Evolutionary conservation across 371 early-diverging fungal species (phyloP).

Genomic region (Coelomomyces lativittatus): DNA sequence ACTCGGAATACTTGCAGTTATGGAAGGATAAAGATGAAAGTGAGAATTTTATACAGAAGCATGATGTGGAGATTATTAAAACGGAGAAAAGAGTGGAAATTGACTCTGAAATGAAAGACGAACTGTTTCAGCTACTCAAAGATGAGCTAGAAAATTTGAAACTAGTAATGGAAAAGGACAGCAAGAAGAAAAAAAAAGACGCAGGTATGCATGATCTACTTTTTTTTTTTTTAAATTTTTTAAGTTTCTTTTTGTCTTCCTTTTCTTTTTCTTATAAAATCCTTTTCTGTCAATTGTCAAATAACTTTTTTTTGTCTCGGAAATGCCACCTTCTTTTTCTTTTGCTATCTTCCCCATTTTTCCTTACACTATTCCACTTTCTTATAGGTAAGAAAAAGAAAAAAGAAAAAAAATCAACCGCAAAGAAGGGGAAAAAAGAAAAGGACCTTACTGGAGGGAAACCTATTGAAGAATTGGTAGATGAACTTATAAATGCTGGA

Average conservation of each 20-base stretch:
- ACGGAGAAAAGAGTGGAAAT: constrained; percentile 26
- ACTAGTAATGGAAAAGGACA: constrained; percentile 18
- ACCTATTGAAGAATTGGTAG: constrained; percentile 30
- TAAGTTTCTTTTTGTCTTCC: too few relatives aligned
- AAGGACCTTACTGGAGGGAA: constrained; percentile 37
- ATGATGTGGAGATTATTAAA: constrained; percentile 39
- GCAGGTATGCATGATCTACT: constrained; percentile 1
- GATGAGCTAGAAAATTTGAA: constrained; percentile 37
- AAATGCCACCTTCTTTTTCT: not conserved
- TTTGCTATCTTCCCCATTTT: not conserved
- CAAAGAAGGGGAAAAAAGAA: constrained; percentile 37
- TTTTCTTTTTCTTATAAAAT: too few relatives aligned
- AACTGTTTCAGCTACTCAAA: constrained; percentile 25
- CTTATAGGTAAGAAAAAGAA: constrained; percentile 6
- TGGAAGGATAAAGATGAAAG: constrained; percentile 27
- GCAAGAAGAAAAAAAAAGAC: constrained; percentile 25
- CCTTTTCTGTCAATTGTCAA: not conserved
- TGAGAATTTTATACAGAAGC: constrained; percentile 36
- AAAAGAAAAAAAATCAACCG: constrained; percentile 10
- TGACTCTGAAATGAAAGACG: constrained; percentile 30
- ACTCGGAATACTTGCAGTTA: constrained; percentile 1
- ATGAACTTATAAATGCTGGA: constrained; percentile 26
- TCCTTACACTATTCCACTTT: not conserved
- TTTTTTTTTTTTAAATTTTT: not conserved
- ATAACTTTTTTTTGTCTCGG: too few relatives aligned